These are phyloP conservation scores for Phlegmacium glaucopus DNA, from an alignment of 768 basidiomycete genomes.

Conservation along the genomic window DNA sequence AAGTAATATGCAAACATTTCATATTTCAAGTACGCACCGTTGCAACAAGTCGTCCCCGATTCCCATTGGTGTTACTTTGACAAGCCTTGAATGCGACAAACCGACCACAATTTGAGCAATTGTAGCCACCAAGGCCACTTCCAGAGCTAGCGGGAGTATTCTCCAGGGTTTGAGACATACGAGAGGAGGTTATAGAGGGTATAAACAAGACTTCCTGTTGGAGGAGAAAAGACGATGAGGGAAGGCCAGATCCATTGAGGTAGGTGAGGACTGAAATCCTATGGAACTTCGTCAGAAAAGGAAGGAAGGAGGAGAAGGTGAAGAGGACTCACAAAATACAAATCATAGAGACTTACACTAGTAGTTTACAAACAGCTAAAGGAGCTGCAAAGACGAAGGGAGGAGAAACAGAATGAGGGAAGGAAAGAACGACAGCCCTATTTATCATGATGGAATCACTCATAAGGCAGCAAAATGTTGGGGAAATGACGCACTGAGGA, in stretches of 20 bases:
- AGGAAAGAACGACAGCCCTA: not conserved
- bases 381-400: not conserved
- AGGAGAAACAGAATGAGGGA: not conserved
- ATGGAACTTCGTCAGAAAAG: not conserved
- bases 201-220: not conserved
- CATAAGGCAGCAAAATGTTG: not conserved
- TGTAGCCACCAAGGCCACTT: not conserved
- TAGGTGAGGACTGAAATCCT: not conserved
- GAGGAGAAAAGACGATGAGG: not conserved
- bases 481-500: not conserved
- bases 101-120: not conserved
- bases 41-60: not conserved
- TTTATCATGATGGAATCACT: not conserved
- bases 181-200: not conserved
- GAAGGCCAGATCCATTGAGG: not conserved
- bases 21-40: not conserved
- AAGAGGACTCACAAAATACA: not conserved
- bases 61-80: not conserved
- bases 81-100: not conserved
- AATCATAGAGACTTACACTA: not conserved
- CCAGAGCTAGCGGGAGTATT: not conserved
- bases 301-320: not conserved
- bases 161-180: not conserved
- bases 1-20: not conserved
- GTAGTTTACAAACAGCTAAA: too few species aligned